Evolutionary conservation across 768 basidiomycete species (phyloP).

Genomic region (Leccinum obscurum): DNA sequence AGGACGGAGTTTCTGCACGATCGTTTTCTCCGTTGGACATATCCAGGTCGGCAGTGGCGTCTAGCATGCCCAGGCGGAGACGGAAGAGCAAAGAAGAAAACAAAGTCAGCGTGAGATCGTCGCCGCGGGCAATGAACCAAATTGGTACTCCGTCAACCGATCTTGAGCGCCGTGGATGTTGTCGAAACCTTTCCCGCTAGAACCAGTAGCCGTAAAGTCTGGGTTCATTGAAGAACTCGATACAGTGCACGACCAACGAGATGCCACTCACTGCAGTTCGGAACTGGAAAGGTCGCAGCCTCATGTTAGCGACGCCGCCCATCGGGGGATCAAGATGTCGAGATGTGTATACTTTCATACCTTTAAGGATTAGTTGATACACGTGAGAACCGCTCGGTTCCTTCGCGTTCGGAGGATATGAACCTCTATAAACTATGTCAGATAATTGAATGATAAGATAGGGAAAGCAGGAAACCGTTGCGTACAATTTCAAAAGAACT

Average conservation of each 20-base stretch:
- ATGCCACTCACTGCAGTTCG: constrained; percentile 23
- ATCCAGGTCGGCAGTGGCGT: constrained; percentile 21
- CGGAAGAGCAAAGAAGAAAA: too few relatives aligned
- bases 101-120: not conserved
- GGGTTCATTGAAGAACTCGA: not conserved
- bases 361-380: too few relatives aligned
- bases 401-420: too few relatives aligned
- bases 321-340: not conserved
- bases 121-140: constrained; percentile 8
- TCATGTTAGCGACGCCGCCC: not conserved
- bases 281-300: constrained; percentile 20
- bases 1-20: not conserved
- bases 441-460: too few relatives aligned
- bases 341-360: not conserved
- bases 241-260: not conserved
- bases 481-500: too few relatives aligned
- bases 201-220: constrained; percentile 31
- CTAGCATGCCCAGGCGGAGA: constrained; percentile 3
- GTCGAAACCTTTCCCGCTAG: constrained; percentile 35
- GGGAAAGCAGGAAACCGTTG: too few relatives aligned
- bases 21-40: constrained; percentile 7
- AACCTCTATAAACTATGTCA: too few relatives aligned
- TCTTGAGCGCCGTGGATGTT: constrained; percentile 26
- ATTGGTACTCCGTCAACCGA: constrained; percentile 24
- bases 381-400: too few relatives aligned